These are phyloP conservation scores for Taphrina flavorubra DNA, from an alignment of 1,139 yeast species.

Conservation along the genomic window DNA sequence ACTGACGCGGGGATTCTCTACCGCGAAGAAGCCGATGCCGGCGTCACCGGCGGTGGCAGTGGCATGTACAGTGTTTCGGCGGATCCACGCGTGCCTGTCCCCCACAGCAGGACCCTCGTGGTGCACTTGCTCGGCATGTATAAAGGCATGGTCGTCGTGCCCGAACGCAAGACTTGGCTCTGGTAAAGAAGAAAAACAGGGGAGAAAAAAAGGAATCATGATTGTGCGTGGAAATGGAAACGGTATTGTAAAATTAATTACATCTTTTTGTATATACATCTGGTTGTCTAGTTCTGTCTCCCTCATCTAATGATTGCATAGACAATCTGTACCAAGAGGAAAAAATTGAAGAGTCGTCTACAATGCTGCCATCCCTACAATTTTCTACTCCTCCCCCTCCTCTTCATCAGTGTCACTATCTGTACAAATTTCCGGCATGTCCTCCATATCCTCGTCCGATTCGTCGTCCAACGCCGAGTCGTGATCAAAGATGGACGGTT, in stretches of 20 bases:
- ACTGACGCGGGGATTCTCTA: constrained; percentile 27
- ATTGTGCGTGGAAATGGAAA: neutral
- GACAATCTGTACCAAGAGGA: no score
- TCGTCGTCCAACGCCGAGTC: constrained; percentile 21
- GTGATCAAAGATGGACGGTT: constrained; percentile 10
- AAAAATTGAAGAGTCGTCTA: no score
- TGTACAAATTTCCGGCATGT: constrained; percentile 41
- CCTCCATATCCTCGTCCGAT: constrained; percentile 28
- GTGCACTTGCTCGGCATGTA: constrained; percentile 26
- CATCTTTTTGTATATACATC: no score
- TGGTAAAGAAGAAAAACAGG: neutral
- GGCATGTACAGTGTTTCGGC: constrained; percentile 32
- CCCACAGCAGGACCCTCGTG: constrained; percentile 13
- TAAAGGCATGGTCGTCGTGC: constrained; percentile 7
- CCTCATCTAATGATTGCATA: neutral
- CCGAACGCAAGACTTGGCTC: constrained; percentile 17
- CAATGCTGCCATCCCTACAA: no score
- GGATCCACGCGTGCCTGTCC: constrained; percentile 18
- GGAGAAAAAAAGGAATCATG: no score
- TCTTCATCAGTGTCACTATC: constrained; percentile 41
- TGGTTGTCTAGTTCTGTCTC: neutral
- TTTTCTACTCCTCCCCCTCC: neutral
- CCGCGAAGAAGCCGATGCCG: constrained; percentile 11
- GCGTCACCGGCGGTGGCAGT: no score
- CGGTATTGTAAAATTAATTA: neutral